Conservation (phyloP, 129 eudicot species). For the Saussurea involucrata region DNA sequence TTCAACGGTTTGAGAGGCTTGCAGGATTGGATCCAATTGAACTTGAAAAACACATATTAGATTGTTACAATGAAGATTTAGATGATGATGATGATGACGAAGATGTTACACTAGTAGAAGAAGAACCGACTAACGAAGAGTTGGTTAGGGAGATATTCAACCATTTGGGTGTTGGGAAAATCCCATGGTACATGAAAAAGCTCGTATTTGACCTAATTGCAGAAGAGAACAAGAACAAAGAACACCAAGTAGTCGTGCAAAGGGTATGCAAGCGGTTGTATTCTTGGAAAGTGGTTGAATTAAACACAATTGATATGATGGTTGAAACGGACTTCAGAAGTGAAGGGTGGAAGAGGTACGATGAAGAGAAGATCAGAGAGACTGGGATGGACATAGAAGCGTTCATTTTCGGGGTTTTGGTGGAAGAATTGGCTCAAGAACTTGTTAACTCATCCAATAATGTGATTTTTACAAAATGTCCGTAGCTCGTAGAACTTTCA, state of each 20-base stretch:
- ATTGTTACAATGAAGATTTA: conserved; percentile 40
- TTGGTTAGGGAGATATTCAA: conserved; percentile 28
- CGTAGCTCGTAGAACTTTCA: neutral
- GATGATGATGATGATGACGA: conserved; percentile 14
- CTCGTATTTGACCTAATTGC: conserved; percentile 54
- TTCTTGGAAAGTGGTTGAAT: conserved; percentile 69
- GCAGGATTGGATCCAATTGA: conserved; percentile 85
- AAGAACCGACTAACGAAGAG: conserved; percentile 15
- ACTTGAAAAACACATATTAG: conserved; percentile 73
- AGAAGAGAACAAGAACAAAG: conserved; percentile 45
- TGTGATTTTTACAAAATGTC: neutral
- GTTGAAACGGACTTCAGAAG: conserved; percentile 55
- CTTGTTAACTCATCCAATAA: conserved; percentile 9
- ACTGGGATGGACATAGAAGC: conserved; percentile 49
- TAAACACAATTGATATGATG: conserved; percentile 93
- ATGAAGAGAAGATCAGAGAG: conserved; percentile 34
- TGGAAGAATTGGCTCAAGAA: conserved; percentile 60
- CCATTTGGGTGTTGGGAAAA: conserved; percentile 33
- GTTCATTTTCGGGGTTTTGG: conserved; percentile 47
- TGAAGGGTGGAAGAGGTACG: conserved; percentile 62
- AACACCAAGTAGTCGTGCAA: conserved; percentile 32
- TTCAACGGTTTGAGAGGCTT: conserved; percentile 72
- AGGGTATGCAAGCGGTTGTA: conserved; percentile 70
- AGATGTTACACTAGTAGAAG: conserved; percentile 8
- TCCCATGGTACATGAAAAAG: conserved; percentile 59